Conservation (phyloP, 2,329 filamentous ascomycete genomes). For the Alternaria arborescens region DNA sequence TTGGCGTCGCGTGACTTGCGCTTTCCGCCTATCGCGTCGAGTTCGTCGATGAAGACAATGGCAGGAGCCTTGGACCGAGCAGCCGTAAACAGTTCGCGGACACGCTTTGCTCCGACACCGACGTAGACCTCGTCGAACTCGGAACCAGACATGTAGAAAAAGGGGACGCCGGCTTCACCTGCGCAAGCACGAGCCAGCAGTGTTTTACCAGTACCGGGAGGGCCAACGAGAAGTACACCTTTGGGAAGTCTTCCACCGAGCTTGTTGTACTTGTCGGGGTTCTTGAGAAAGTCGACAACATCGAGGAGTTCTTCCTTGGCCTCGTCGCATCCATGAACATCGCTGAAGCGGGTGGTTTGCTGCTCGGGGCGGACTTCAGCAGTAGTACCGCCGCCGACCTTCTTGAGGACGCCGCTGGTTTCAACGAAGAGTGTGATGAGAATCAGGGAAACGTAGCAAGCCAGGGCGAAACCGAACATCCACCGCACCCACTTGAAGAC, state of each 20-base stretch:
- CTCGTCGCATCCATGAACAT: slow-evolving; percentile 97
- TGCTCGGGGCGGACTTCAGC: slow-evolving; percentile 92
- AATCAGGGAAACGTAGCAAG: slow-evolving; percentile 81
- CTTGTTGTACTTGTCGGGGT: slow-evolving; percentile 90
- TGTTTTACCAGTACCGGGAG: slow-evolving; percentile 97
- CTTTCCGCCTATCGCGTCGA: slow-evolving; percentile 94
- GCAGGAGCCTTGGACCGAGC: slow-evolving; percentile 86
- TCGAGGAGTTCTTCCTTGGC: slow-evolving; percentile 98
- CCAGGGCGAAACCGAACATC: slow-evolving; percentile 76
- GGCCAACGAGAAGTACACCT: slow-evolving; percentile 92
- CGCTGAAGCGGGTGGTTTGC: slow-evolving; percentile 88
- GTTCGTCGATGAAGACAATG: slow-evolving; percentile 95
- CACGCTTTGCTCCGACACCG: slow-evolving; percentile 93
- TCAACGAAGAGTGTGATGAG: slow-evolving; percentile 85
- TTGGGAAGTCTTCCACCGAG: slow-evolving; percentile 97
- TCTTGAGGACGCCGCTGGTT: slow-evolving; percentile 79
- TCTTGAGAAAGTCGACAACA: slow-evolving; percentile 93
- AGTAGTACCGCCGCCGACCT: slow-evolving; percentile 73
- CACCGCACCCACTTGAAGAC: slow-evolving; percentile 96
- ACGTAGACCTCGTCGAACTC: slow-evolving; percentile 99
- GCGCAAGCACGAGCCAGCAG: slow-evolving; percentile 93
- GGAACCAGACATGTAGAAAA: slow-evolving; percentile 99
- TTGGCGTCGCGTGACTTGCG: slow-evolving; percentile 91
- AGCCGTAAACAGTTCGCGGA: slow-evolving; percentile 87
- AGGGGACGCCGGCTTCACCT: slow-evolving; percentile 95